Percentiles rank a stretch among this genome's conserved stretches.
Conservation (phyloP, 495 filamentous ascomycete genomes). For the Filosporella fistucella region DNA sequence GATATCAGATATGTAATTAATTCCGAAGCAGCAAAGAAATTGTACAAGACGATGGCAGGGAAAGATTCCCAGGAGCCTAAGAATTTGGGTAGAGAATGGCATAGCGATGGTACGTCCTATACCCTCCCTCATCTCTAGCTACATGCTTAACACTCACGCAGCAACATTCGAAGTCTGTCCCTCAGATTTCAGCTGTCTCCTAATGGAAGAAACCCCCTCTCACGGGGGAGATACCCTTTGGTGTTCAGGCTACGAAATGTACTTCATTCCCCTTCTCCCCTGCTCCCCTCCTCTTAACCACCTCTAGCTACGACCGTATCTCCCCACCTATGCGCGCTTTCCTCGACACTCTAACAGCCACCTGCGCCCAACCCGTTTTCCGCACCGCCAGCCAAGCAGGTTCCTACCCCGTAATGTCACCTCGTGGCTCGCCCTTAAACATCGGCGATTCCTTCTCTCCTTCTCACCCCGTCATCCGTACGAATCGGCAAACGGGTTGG, state of each 20-base stretch:
- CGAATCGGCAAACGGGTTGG: slow-evolving; percentile 45
- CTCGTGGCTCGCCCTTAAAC: slow-evolving; percentile 36
- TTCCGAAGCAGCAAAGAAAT: slow-evolving; percentile 37
- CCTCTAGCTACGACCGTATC: slow-evolving; percentile 28
- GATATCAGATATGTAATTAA: slow-evolving; percentile 38
- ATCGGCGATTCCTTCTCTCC: slow-evolving; percentile 32
- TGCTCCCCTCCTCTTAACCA: background rate
- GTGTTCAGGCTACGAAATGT: slow-evolving; percentile 40
- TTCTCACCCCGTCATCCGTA: slow-evolving; percentile 39
- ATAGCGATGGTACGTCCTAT: slow-evolving; percentile 38
- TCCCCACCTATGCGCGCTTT: slow-evolving; percentile 27
- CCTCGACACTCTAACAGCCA: slow-evolving; percentile 35
- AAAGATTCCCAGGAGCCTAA: slow-evolving; percentile 26
- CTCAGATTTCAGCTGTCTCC: slow-evolving; percentile 34
- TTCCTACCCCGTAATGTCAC: slow-evolving; percentile 34
- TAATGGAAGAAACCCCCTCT: slow-evolving; percentile 35
- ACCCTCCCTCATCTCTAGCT: background rate
- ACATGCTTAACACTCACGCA: background rate
- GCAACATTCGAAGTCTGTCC: slow-evolving; percentile 34
- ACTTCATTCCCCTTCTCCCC: background rate
- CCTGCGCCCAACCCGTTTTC: slow-evolving; percentile 39
- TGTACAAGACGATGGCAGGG: slow-evolving; percentile 37
- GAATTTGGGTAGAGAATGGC: slow-evolving; percentile 37
- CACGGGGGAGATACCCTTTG: slow-evolving; percentile 41
- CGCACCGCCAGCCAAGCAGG: slow-evolving; percentile 29